These are phyloP conservation scores for Eimeria sp. DNA, from an alignment of 169 alveolate genomes.

Conservation along the genomic window DNA sequence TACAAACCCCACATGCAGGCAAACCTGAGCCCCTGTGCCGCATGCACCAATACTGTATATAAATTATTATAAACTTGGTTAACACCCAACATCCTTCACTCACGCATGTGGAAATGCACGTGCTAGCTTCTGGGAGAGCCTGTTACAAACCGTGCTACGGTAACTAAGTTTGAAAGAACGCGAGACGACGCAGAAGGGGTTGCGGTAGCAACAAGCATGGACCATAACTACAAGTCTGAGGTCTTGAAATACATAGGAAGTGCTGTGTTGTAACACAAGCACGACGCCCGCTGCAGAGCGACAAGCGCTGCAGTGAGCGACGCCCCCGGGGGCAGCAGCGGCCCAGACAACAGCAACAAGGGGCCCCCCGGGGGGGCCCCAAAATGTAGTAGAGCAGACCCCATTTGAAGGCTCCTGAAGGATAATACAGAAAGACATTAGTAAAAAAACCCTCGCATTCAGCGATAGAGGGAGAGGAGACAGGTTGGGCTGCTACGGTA, in stretches of 20 bases:
- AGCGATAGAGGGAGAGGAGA: conserved; percentile 31
- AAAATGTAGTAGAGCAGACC: background rate
- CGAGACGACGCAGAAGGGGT: background rate
- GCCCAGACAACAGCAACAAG: conserved; percentile 29
- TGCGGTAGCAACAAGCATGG: background rate
- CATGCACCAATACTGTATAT: too few relatives aligned
- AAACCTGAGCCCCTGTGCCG: too few relatives aligned
- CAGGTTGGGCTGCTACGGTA: conserved; percentile 14
- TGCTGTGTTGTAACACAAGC: background rate
- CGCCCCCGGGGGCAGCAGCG: conserved; percentile 8
- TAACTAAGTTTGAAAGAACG: background rate
- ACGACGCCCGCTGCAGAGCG: background rate
- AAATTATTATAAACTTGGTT: too few relatives aligned
- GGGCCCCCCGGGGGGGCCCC: conserved; percentile 62
- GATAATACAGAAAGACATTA: background rate
- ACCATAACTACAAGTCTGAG: background rate
- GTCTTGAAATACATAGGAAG: background rate
- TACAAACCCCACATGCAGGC: background rate
- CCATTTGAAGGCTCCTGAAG: background rate
- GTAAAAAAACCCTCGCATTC: too few relatives aligned
- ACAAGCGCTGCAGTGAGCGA: conserved; percentile 23
- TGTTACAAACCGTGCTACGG: too few relatives aligned
- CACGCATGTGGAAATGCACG: too few relatives aligned
- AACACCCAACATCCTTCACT: too few relatives aligned
- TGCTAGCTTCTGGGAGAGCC: too few relatives aligned